phyloP scores from a whole-genome alignment of 176 grass and related monocot species.

The Triticum urartu region DNA sequence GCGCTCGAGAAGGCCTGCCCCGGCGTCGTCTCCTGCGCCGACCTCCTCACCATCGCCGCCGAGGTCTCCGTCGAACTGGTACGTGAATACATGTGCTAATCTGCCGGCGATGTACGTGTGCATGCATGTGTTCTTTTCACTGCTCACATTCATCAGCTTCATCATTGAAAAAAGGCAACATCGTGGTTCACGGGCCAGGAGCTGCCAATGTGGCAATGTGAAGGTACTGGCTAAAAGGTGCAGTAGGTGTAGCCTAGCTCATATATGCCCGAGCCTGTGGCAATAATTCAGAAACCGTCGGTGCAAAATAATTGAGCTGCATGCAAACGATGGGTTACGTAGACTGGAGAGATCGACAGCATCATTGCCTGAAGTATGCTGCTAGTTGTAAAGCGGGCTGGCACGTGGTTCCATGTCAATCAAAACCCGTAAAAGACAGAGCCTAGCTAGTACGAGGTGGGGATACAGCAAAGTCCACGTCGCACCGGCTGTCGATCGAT shows the following conservation, averaged over 20 bases:
- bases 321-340: background rate
- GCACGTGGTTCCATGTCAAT: background rate
- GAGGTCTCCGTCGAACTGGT: slow-evolving; percentile 72
- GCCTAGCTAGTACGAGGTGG: slow-evolving; percentile 12
- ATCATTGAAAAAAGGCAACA: background rate
- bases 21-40: slow-evolving; percentile 80
- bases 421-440: background rate
- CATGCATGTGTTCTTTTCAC: background rate
- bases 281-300: slow-evolving; percentile 14
- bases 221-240: background rate
- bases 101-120: no score
- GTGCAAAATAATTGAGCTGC: slow-evolving; percentile 36
- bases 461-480: background rate
- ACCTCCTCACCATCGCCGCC: slow-evolving; percentile 80
- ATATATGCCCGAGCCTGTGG: background rate
- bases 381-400: background rate
- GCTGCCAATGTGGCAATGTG: background rate
- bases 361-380: background rate
- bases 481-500: background rate
- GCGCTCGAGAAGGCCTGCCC: slow-evolving; percentile 72
- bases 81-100: background rate
- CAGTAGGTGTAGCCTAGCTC: background rate
- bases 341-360: background rate
- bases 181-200: background rate
- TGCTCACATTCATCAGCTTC: background rate